Conservation (phyloP, 225 moss, liverwort and hornwort species). For the Polytrichum commune region DNA sequence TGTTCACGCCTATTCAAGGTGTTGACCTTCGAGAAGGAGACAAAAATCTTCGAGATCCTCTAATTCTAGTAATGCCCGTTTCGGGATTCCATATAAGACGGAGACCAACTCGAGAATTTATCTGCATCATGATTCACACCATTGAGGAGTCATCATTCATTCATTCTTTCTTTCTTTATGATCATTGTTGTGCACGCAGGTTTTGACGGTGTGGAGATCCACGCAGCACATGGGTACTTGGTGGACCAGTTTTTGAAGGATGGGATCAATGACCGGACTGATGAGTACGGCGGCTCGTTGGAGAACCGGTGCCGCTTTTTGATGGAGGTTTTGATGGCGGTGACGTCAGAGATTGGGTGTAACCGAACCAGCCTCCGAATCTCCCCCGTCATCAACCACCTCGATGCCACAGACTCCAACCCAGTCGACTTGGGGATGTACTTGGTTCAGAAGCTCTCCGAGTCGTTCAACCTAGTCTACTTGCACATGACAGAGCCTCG, state of each 20-base stretch:
- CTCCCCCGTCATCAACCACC: conserved; percentile 53
- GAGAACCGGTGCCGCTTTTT: conserved; percentile 65
- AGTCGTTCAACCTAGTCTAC: conserved; percentile 26
- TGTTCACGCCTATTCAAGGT: too few species aligned
- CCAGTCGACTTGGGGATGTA: conserved; percentile 38
- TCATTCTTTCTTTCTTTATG: too few species aligned
- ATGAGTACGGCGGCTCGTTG: conserved; percentile 25
- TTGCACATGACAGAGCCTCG: conserved; percentile 53
- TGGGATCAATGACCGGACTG: conserved; percentile 42
- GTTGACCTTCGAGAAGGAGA: too few species aligned
- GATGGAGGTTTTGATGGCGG: conserved; percentile 27
- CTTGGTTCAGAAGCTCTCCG: conserved; percentile 22
- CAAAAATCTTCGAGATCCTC: too few species aligned
- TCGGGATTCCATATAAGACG: too few species aligned
- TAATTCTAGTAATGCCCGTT: too few species aligned
- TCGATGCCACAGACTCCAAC: conserved; percentile 31
- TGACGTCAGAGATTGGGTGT: conserved; percentile 25
- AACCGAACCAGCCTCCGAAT: conserved; percentile 46
- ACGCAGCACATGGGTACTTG: conserved; percentile 67
- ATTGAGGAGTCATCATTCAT: too few species aligned
- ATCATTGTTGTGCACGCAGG: conserved; percentile 28
- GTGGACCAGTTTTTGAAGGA: conserved; percentile 59
- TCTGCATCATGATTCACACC: too few species aligned
- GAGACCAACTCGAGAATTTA: too few species aligned
- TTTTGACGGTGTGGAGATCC: conserved; percentile 75